Conservation (phyloP, 2,329 filamentous ascomycete species). For the Hypoxylon sp. region DNA sequence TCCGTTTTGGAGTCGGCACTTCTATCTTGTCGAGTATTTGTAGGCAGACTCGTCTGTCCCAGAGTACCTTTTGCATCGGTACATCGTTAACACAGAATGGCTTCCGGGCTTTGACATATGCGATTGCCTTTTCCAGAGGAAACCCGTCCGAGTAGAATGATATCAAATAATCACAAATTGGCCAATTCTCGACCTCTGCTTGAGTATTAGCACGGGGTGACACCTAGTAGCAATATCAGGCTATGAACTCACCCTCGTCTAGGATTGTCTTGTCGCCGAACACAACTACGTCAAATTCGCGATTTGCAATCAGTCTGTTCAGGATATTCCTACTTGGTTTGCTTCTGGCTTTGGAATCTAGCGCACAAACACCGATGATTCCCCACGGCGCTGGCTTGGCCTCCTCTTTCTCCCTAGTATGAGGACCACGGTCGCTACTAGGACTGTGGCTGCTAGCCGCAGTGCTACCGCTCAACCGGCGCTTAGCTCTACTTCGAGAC, state of each 20-base stretch:
- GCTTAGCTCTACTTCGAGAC: slow-evolving; percentile 73
- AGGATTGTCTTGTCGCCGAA: slow-evolving; percentile 99
- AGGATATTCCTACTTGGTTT: slow-evolving; percentile 97
- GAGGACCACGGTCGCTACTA: slow-evolving; percentile 70
- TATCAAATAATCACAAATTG: slow-evolving; percentile 82
- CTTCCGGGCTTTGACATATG: slow-evolving; percentile 90
- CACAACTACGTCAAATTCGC: slow-evolving; percentile 95
- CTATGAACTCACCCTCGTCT: slow-evolving; percentile 72
- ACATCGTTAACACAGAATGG: slow-evolving; percentile 98
- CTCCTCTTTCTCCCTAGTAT: slow-evolving; percentile 66
- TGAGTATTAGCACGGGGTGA: slow-evolving; percentile 37
- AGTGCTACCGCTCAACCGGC: slow-evolving; percentile 83
- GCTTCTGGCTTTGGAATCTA: slow-evolving; percentile 95
- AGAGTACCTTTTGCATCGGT: slow-evolving; percentile 95
- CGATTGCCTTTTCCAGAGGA: slow-evolving; percentile 94
- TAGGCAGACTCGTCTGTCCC: slow-evolving; percentile 92
- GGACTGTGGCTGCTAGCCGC: slow-evolving; percentile 83
- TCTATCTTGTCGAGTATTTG: slow-evolving; percentile 86
- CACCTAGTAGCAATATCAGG: not conserved
- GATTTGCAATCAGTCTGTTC: slow-evolving; percentile 86
- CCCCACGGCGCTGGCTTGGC: slow-evolving; percentile 67
- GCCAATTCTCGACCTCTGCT: slow-evolving; percentile 52
- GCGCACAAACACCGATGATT: slow-evolving; percentile 89
- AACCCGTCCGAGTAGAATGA: slow-evolving; percentile 99
- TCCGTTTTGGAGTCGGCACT: slow-evolving; percentile 84